phyloP scores from a whole-genome alignment of 1,284 basidiomycete species.

The Trichosporon sp. region DNA sequence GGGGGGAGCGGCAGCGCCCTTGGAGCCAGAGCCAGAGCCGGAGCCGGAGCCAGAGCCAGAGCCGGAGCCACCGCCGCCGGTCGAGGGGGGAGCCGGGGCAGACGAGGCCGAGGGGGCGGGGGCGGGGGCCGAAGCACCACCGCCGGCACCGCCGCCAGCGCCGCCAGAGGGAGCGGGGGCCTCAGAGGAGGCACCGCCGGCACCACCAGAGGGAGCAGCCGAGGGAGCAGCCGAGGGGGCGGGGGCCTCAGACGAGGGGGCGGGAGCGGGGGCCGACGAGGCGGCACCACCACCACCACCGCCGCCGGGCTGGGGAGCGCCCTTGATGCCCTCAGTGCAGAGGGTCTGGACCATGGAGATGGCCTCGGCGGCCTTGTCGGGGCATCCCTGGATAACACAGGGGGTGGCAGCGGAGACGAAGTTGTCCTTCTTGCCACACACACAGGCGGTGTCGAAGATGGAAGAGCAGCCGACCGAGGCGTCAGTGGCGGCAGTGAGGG shows the following conservation, averaged over 20 bases:
- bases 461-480: background rate
- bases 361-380: background rate
- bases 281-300: no score
- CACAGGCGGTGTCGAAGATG: background rate
- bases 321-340: slow-evolving; percentile 1
- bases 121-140: no score
- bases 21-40: background rate
- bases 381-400: background rate
- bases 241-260: background rate
- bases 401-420: slow-evolving; percentile 2
- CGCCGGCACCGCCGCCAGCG: background rate
- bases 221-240: background rate
- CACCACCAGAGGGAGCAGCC: background rate
- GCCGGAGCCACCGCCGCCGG: background rate
- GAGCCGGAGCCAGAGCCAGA: background rate
- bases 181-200: no score
- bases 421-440: background rate
- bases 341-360: background rate
- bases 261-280: background rate
- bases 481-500: background rate
- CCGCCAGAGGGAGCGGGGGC: no score
- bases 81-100: background rate
- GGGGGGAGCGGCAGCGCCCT: background rate
- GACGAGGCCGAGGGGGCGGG: background rate
- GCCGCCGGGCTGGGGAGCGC: background rate